Percentiles rank a stretch among this genome's conserved stretches.
Conservation (phyloP, 768 basidiomycete species). For the Russula lepida region DNA sequence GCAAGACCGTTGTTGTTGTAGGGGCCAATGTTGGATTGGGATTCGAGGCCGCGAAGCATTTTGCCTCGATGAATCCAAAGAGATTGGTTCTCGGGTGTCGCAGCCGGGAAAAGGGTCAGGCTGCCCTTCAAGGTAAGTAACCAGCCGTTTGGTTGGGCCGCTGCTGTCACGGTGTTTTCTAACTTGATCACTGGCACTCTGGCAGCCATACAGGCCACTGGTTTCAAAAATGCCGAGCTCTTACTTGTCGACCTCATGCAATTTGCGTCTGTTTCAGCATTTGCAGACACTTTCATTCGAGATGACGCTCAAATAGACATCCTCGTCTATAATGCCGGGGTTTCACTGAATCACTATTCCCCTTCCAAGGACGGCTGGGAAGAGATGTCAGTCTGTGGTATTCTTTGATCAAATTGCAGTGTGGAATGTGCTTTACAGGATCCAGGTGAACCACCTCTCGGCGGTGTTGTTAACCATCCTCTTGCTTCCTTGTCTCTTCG, state of each 20-base stretch:
- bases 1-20: slow-evolving; percentile 20
- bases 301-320: slow-evolving; percentile 26
- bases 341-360: slow-evolving; percentile 23
- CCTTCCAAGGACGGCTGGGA: slow-evolving; percentile 28
- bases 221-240: slow-evolving; percentile 11
- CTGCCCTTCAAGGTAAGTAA: slow-evolving; percentile 10
- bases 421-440: slow-evolving; percentile 24
- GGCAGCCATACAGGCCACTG: slow-evolving; percentile 17
- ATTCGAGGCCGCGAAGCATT: slow-evolving; percentile 17
- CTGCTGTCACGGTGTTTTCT: no score
- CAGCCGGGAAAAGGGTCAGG: slow-evolving; percentile 9
- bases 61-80: slow-evolving; percentile 14
- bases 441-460: slow-evolving; percentile 37
- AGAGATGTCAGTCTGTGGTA: slow-evolving; percentile 19
- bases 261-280: slow-evolving; percentile 25
- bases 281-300: slow-evolving; percentile 21
- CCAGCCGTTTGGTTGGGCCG: no score
- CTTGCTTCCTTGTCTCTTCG: slow-evolving; percentile 15
- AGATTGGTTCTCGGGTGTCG: slow-evolving; percentile 18
- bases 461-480: slow-evolving; percentile 3
- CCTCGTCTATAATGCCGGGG: slow-evolving; percentile 25
- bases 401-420: background rate
- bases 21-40: slow-evolving; percentile 21
- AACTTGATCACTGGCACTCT: background rate
- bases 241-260: slow-evolving; percentile 24